Evolutionary conservation across 441 rosid species (phyloP), one percentile per base, ranked within the genome.

Genomic region (Aleurites moluccanus): DNA sequence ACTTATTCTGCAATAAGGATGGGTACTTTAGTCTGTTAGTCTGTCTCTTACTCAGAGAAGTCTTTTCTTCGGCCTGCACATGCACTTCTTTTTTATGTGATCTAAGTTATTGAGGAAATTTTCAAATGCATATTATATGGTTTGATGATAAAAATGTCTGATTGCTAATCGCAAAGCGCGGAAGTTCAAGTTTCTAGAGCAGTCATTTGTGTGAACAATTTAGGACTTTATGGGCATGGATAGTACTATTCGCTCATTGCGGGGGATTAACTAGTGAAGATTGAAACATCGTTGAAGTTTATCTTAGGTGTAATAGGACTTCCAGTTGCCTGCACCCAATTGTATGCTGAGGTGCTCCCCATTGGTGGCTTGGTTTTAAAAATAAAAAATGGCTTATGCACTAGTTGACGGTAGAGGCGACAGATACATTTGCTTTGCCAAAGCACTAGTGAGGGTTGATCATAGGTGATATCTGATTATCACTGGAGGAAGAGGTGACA

Each of bases 121-220:
- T 21, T 30, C 47, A 47, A 45, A 25, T 60, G 38, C 67, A 61
- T 62, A 33, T 33, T 47, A 28, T 14, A 10, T 61, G 27, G 18
- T 2, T 4, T 42, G 25, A 16, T 15, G 2, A 61, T 44, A 60
- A 21, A 27, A 45, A 8, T 61, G 5, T 25, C 25, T 15, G 38
- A 25, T 23, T 53, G 74, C n/a, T 18, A 1, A 61, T 60, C 4
- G 9, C 9, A 10, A 30, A 30, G 35, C 28, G 4, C 4, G n/a
- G n/a, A n/a, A n/a, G n/a, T n/a, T n/a, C n/a, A n/a, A n/a, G n/a
- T n/a, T n/a, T n/a, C n/a, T n/a, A n/a, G n/a, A n/a, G n/a, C n/a
- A n/a, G n/a, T n/a, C n/a, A 50, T 61, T 60, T 52, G n/a, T 28
- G 38, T 61, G n/a, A 72, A n/a, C 47, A 59, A 42, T 53, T 50